phyloP scores from a whole-genome alignment of 768 basidiomycete species.

The Suillus bovinus region DNA sequence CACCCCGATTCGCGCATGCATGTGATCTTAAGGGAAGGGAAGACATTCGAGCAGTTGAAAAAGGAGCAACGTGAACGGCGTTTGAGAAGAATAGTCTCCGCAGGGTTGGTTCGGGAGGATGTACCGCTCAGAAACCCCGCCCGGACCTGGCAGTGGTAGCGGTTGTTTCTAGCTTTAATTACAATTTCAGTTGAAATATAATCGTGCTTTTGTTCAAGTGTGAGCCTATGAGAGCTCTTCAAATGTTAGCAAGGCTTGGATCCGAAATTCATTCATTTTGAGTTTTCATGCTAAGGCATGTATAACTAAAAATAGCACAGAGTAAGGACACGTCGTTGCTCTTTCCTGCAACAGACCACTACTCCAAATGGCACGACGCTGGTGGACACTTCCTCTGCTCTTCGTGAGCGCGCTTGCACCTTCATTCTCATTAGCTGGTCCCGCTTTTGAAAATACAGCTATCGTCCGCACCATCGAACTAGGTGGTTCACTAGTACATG shows the following conservation, averaged over 20 bases:
- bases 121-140: constrained; percentile 73
- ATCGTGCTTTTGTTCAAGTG: constrained; percentile 1
- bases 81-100: constrained; percentile 76
- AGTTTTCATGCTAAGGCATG: not conserved
- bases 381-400: constrained; percentile 49
- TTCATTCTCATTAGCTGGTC: constrained; percentile 40
- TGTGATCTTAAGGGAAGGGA: constrained; percentile 80
- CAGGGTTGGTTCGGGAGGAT: constrained; percentile 79
- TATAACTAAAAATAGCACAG: constrained; percentile 19
- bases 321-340: constrained; percentile 22
- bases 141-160: constrained; percentile 78
- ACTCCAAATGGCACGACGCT: constrained; percentile 43
- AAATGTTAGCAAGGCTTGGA: not conserved
- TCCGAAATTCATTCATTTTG: not conserved
- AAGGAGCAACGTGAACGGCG: constrained; percentile 63
- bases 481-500: constrained; percentile 83
- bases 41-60: constrained; percentile 68
- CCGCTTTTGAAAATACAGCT: constrained; percentile 84
- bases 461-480: constrained; percentile 89
- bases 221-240: not conserved
- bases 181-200: not conserved
- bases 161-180: constrained; percentile 12
- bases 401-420: constrained; percentile 42
- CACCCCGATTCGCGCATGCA: constrained; percentile 76
- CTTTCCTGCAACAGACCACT: constrained; percentile 25